Percentiles rank a stretch among this genome's conserved stretches.
Conservation (phyloP, 768 basidiomycete species). For the Agrocybe praecox region DNA sequence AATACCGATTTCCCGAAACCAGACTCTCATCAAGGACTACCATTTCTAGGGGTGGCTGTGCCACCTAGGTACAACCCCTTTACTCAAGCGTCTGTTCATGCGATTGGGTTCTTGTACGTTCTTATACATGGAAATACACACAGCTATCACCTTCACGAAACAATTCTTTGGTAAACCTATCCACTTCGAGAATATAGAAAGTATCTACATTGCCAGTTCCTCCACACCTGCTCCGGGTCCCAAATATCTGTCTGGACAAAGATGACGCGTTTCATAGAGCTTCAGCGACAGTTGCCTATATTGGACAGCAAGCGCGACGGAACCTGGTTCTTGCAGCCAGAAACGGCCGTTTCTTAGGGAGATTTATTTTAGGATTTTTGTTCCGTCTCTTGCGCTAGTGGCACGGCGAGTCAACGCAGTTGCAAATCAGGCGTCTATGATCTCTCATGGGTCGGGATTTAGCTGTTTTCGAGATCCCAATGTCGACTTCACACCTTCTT, state of each 20-base stretch:
- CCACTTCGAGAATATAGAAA: not conserved
- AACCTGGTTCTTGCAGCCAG: conserved; percentile 1
- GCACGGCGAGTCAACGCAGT: not conserved
- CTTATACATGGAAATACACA: no score
- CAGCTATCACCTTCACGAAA: conserved; percentile 3
- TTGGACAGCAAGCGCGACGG: conserved; percentile 7
- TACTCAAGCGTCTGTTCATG: not conserved
- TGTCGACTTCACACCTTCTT: not conserved
- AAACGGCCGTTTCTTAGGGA: not conserved
- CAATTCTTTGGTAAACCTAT: not conserved
- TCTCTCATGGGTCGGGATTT: not conserved
- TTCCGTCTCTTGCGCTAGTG: conserved; percentile 1
- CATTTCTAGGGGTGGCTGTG: not conserved
- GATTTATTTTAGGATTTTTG: not conserved
- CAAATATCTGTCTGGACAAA: not conserved
- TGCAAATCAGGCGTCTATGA: not conserved
- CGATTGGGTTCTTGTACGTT: not conserved
- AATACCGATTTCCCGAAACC: conserved; percentile 9
- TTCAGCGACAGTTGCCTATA: conserved; percentile 2
- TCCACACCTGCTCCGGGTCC: conserved; percentile 7
- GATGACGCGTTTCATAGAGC: conserved; percentile 6
- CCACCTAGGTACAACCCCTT: not conserved
- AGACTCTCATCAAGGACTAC: conserved; percentile 3
- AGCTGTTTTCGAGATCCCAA: conserved; percentile 2
- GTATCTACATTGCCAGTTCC: conserved; percentile 1